Percentiles rank a stretch among this genome's conserved stretches.
Conservation (phyloP, 1,284 basidiomycete species). For the Erythrobasidium hasegawianum region DNA sequence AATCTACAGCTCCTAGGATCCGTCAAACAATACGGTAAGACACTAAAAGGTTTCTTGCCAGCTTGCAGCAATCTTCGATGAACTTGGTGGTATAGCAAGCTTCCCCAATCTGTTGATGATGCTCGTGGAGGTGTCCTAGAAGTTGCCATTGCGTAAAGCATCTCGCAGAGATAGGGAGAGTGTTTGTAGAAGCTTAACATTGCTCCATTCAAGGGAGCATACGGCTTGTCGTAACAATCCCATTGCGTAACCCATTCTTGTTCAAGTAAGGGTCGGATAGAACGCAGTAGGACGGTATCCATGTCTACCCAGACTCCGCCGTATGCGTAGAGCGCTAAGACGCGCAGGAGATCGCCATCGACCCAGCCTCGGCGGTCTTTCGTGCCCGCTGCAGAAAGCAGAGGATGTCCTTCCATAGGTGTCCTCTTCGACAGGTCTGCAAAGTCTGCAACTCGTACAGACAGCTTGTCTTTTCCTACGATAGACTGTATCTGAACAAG, state of each 20-base stretch:
- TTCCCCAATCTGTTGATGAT: constrained; percentile 85
- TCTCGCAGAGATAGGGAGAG: constrained; percentile 91
- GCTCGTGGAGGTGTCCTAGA: constrained; percentile 64
- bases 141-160: constrained; percentile 79
- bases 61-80: constrained; percentile 73
- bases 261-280: constrained; percentile 74
- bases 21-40: constrained; percentile 87
- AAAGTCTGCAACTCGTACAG: constrained; percentile 65
- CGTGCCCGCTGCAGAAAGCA: constrained; percentile 55
- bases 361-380: constrained; percentile 77
- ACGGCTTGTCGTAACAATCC: constrained; percentile 91
- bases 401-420: constrained; percentile 61
- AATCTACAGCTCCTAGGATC: constrained; percentile 83
- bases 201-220: constrained; percentile 82
- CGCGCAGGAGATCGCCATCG: constrained; percentile 81
- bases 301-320: constrained; percentile 94
- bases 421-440: constrained; percentile 66
- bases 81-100: constrained; percentile 78
- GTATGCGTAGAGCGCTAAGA: constrained; percentile 80
- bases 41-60: constrained; percentile 73
- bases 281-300: constrained; percentile 81
- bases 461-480: constrained; percentile 64
- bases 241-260: constrained; percentile 87
- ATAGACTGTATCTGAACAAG: constrained; percentile 60
- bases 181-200: constrained; percentile 82